These are phyloP conservation scores for Aphanomyces astaci DNA, from an alignment of 352 stramenopile species.

Conservation along the genomic window DNA sequence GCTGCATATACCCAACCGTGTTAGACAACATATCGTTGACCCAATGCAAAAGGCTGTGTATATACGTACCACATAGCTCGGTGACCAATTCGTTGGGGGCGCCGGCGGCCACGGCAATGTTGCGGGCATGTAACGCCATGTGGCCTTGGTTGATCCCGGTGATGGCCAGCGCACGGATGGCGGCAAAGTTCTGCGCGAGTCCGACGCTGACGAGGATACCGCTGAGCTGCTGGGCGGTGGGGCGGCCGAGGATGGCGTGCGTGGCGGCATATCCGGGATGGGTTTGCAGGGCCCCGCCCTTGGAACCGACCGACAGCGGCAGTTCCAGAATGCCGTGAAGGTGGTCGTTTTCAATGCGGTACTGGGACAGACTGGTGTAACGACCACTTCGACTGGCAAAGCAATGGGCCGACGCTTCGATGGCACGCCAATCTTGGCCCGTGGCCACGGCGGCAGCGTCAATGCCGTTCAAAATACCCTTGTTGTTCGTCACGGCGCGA, in stretches of 20 bases:
- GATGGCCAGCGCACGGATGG: slow-evolving; percentile 74
- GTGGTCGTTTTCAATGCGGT: slow-evolving; percentile 47
- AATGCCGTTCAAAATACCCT: slow-evolving; percentile 85
- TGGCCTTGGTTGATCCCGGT: slow-evolving; percentile 82
- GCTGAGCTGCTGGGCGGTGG: slow-evolving; percentile 48
- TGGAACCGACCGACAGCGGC: slow-evolving; percentile 71
- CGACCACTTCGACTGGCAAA: slow-evolving; percentile 69
- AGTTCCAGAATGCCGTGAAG: slow-evolving; percentile 68
- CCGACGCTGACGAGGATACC: slow-evolving; percentile 74
- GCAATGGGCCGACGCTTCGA: slow-evolving; percentile 75
- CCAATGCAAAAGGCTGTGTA: too few species aligned
- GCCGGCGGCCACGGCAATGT: slow-evolving; percentile 75
- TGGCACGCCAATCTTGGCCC: slow-evolving; percentile 78
- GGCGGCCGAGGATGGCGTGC: slow-evolving; percentile 67
- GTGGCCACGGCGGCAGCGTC: slow-evolving; percentile 73
- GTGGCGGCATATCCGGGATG: slow-evolving; percentile 72
- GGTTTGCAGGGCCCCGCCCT: slow-evolving; percentile 71
- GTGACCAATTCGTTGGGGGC: slow-evolving; percentile 70
- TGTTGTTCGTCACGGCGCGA: slow-evolving; percentile 83
- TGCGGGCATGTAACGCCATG: slow-evolving; percentile 80
- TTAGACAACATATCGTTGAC: too few species aligned
- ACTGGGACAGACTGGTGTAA: slow-evolving; percentile 74
- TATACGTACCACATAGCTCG: slow-evolving; percentile 49
- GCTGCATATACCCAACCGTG: slow-evolving; percentile 22
- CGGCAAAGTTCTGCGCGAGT: slow-evolving; percentile 81